phyloP scores from a whole-genome alignment of 108 stramenopile species.

The Pseudonitzschia delicatissima region DNA sequence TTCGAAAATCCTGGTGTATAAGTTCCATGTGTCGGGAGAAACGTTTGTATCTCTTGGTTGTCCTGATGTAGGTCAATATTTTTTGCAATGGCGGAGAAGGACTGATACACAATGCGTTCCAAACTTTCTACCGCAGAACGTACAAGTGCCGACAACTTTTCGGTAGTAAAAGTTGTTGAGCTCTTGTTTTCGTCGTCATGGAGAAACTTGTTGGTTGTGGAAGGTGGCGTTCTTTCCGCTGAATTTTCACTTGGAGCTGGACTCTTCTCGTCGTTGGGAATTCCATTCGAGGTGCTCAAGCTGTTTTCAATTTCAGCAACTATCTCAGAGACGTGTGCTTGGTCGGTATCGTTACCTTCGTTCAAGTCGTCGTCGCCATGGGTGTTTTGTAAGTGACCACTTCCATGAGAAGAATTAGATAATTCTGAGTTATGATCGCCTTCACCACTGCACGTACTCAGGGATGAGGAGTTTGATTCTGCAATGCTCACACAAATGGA shows the following conservation, averaged over 20 bases:
- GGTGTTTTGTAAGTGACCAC: not conserved
- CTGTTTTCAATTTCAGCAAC: not conserved
- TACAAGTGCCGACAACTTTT: too few relatives aligned
- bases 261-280: not conserved
- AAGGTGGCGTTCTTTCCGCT: not conserved
- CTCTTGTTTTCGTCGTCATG: not conserved
- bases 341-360: constrained; percentile 10
- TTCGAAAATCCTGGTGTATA: constrained; percentile 2
- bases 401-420: not conserved
- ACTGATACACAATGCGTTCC: too few relatives aligned
- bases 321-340: constrained; percentile 14
- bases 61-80: too few relatives aligned
- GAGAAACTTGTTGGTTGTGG: too few relatives aligned
- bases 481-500: not conserved
- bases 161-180: too few relatives aligned
- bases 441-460: constrained; percentile 26
- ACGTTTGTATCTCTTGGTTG: not conserved
- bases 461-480: constrained; percentile 22
- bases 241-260: not conserved
- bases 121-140: too few relatives aligned
- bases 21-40: not conserved
- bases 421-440: not conserved
- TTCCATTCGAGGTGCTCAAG: not conserved
- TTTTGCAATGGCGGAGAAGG: too few relatives aligned
- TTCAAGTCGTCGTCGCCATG: not conserved